phyloP scores from a whole-genome alignment of 768 basidiomycete genomes.

The Fomitopsis pulvina region DNA sequence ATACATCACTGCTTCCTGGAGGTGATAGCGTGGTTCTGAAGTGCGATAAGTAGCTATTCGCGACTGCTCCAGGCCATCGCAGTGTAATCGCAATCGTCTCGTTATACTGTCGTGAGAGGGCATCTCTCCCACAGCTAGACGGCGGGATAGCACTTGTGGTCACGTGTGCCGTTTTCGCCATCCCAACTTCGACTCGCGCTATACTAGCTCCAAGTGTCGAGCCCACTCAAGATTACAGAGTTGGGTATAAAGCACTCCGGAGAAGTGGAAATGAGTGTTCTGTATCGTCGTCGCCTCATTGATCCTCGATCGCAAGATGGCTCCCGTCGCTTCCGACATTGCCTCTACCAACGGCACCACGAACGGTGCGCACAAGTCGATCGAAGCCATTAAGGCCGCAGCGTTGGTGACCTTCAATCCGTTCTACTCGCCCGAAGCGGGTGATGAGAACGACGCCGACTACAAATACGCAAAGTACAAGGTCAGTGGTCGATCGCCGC shows the following conservation, averaged over 20 bases:
- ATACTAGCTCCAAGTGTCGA: conserved; percentile 2
- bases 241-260: conserved; percentile 7
- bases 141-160: conserved; percentile 6
- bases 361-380: conserved; percentile 1
- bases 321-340: conserved; percentile 39
- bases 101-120: background rate
- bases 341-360: conserved; percentile 13
- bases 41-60: too few relatives aligned
- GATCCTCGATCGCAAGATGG: conserved; percentile 28
- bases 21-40: too few relatives aligned
- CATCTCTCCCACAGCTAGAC: too few relatives aligned
- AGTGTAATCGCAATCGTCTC: too few relatives aligned
- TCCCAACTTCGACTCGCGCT: conserved; percentile 20
- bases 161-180: conserved; percentile 26
- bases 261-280: background rate
- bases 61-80: too few relatives aligned
- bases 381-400: conserved; percentile 21
- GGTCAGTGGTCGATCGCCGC: conserved; percentile 28
- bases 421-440: conserved; percentile 59
- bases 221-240: background rate
- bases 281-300: conserved; percentile 3
- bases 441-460: conserved; percentile 37
- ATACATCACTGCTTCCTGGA: too few relatives aligned
- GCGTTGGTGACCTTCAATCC: conserved; percentile 41
- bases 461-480: conserved; percentile 58